phyloP scores from a whole-genome alignment of 2,329 filamentous ascomycete genomes.

The Grosmannia penicillata region DNA sequence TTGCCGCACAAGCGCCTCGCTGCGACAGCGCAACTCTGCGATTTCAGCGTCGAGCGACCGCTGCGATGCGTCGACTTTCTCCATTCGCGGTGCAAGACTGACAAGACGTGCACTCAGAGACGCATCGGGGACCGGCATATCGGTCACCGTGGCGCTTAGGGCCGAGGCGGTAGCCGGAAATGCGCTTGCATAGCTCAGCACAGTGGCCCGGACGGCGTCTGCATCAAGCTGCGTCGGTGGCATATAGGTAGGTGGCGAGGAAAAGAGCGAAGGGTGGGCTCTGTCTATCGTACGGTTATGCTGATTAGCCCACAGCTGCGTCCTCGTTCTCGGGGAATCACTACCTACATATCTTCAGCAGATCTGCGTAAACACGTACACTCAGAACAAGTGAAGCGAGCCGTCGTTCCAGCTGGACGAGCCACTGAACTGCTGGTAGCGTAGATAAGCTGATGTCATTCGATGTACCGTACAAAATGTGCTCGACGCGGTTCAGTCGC shows the following conservation, averaged over 20 bases:
- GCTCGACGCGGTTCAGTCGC: constrained; percentile 44
- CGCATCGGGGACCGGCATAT: constrained; percentile 42
- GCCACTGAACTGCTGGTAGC: constrained; percentile 25
- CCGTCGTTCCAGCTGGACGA: constrained; percentile 38
- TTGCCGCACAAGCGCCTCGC: constrained; percentile 43
- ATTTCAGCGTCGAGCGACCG: constrained; percentile 47
- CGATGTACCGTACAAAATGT: constrained; percentile 36
- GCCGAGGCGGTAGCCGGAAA: constrained; percentile 42
- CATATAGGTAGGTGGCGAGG: constrained; percentile 26
- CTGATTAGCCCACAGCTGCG: no score
- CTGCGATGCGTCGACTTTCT: constrained; percentile 44
- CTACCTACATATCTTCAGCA: constrained; percentile 43
- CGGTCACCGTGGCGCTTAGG: constrained; percentile 35
- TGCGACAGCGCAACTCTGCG: constrained; percentile 46
- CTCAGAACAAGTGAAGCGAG: constrained; percentile 34
- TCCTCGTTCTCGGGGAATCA: no score
- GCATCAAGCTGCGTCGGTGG: constrained; percentile 36
- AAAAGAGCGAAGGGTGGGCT: constrained; percentile 39
- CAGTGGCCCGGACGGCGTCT: constrained; percentile 36
- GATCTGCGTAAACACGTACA: constrained; percentile 41
- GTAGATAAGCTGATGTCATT: constrained; percentile 19
- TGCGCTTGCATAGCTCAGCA: constrained; percentile 39
- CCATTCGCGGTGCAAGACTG: constrained; percentile 45
- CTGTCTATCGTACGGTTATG: constrained; percentile 29
- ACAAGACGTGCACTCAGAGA: constrained; percentile 40